These are phyloP conservation scores for Nothomitra cinnamomea DNA, from an alignment of 2,329 filamentous ascomycete genomes.

Conservation along the genomic window DNA sequence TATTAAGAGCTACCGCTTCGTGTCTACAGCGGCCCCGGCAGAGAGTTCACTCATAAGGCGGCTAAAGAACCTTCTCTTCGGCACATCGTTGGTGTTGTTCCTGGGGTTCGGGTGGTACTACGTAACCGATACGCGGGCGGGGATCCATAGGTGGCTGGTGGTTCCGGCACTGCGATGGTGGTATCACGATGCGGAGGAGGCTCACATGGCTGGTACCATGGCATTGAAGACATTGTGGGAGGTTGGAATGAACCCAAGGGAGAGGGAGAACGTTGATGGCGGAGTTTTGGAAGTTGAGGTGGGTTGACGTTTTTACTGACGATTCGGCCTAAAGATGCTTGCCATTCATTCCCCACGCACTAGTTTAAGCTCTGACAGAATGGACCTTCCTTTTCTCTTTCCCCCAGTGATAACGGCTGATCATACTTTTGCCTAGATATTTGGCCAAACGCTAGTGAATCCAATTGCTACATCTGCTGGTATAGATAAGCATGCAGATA, in stretches of 20 bases:
- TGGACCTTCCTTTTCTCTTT: background rate
- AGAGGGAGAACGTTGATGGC: constrained; percentile 46
- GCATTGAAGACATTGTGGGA: constrained; percentile 56
- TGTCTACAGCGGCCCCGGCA: background rate
- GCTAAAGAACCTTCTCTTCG: constrained; percentile 11
- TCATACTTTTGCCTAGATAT: constrained; percentile 34
- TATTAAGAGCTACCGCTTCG: background rate
- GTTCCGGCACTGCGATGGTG: constrained; percentile 46
- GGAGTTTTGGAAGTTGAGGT: constrained; percentile 35
- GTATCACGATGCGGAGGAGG: constrained; percentile 70
- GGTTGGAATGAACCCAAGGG: constrained; percentile 63
- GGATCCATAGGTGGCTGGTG: constrained; percentile 33
- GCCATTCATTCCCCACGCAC: background rate
- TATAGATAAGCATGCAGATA: constrained; percentile 84
- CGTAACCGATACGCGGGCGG: constrained; percentile 35
- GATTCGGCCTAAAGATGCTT: background rate
- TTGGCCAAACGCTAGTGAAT: constrained; percentile 61
- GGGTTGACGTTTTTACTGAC: background rate
- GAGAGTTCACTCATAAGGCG: background rate
- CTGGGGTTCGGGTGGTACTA: constrained; percentile 31
- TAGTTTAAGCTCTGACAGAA: background rate
- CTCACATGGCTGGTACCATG: constrained; percentile 65
- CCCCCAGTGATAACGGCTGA: background rate
- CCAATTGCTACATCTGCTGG: constrained; percentile 91
- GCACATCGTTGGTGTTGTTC: constrained; percentile 9